Percentiles rank a stretch among this genome's conserved stretches.
Conservation (phyloP, 2,329 filamentous ascomycete genomes). For the Aspergillus candidus region DNA sequence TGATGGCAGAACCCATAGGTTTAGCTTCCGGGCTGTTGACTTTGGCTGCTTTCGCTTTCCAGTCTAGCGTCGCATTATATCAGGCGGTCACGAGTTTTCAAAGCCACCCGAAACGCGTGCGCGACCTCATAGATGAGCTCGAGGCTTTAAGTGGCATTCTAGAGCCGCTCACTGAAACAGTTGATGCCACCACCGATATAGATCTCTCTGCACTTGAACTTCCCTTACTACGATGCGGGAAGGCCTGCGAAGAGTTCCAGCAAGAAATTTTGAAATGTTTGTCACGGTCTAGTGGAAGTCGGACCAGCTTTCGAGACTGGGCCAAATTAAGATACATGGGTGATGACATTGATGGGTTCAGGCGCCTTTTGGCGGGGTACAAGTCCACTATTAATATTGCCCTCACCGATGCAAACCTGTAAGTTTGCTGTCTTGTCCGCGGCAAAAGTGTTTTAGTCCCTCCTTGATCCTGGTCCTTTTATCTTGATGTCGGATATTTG, state of each 20-base stretch:
- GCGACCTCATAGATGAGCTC: slow-evolving; percentile 39
- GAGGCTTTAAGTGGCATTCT: slow-evolving; percentile 36
- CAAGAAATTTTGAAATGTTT: slow-evolving; percentile 32
- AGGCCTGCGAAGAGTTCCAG: slow-evolving; percentile 41
- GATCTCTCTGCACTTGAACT: slow-evolving; percentile 29
- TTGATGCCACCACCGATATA: slow-evolving; percentile 20
- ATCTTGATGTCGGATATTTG: not conserved
- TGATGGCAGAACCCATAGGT: slow-evolving; percentile 36
- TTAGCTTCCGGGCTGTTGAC: slow-evolving; percentile 35
- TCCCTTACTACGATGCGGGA: slow-evolving; percentile 38
- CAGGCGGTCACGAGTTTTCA: slow-evolving; percentile 35
- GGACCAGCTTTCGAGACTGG: slow-evolving; percentile 43
- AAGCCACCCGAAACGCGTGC: slow-evolving; percentile 33
- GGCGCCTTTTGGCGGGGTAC: slow-evolving; percentile 36
- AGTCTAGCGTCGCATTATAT: slow-evolving; percentile 35
- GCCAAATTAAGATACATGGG: slow-evolving; percentile 42
- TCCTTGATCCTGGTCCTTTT: slow-evolving; percentile 4
- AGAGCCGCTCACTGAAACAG: slow-evolving; percentile 25
- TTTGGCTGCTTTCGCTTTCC: slow-evolving; percentile 35
- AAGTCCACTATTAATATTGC: slow-evolving; percentile 40
- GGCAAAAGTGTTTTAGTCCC: not conserved
- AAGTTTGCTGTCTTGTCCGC: slow-evolving; percentile 15
- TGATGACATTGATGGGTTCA: slow-evolving; percentile 40
- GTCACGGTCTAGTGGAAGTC: slow-evolving; percentile 27
- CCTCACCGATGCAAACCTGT: slow-evolving; percentile 38